phyloP scores from a whole-genome alignment of 208 protist genomes.

The Acanthamoeba lugdunensis region DNA sequence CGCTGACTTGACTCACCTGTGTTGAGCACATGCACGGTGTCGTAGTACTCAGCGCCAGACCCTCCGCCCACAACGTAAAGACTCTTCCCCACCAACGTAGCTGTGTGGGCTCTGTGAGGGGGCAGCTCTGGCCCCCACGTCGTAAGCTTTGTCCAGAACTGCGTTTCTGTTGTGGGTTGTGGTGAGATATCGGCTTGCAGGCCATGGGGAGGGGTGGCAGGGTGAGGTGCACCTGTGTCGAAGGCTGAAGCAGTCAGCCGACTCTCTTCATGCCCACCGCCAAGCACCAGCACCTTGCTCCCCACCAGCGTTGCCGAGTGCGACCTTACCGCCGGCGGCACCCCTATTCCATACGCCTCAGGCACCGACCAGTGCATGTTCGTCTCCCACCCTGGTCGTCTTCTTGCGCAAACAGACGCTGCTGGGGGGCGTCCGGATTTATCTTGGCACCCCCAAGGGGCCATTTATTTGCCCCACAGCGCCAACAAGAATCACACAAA shows the following conservation, averaged over 20 bases:
- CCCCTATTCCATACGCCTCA: background rate
- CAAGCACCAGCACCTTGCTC: constrained; percentile 47
- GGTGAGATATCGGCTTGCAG: no score
- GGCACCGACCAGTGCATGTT: constrained; percentile 20
- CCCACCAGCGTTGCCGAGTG: constrained; percentile 53
- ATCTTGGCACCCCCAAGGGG: background rate
- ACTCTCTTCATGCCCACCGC: background rate
- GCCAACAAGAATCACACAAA: background rate
- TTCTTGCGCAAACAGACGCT: background rate
- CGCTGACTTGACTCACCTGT: background rate
- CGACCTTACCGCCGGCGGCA: background rate
- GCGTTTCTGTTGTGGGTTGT: background rate
- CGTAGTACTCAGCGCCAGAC: background rate
- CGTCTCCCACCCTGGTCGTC: background rate
- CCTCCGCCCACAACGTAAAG: constrained; percentile 43
- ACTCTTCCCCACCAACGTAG: constrained; percentile 39
- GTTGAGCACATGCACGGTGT: constrained; percentile 9
- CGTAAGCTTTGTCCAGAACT: background rate
- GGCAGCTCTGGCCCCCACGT: background rate
- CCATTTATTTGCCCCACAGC: no score
- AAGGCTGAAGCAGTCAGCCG: background rate
- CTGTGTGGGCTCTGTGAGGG: background rate
- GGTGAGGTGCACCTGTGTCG: background rate
- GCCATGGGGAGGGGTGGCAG: no score
- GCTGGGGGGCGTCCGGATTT: background rate